Evolutionary conservation across 768 basidiomycete genomes (phyloP), one percentile per base, ranked within the genome.

Genomic region (Calocybe cyanea): DNA sequence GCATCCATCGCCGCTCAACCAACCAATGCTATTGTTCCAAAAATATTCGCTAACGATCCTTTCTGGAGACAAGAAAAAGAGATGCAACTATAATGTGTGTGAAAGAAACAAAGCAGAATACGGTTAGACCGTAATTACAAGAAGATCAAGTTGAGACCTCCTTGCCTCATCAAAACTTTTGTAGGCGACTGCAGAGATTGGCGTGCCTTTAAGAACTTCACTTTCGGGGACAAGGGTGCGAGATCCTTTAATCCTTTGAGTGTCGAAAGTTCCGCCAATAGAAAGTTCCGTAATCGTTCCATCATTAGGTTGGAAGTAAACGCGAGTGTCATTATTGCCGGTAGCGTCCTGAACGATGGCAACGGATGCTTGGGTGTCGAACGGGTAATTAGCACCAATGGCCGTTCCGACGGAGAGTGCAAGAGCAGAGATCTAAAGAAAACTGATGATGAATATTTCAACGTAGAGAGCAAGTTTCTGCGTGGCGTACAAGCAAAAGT

Each of bases 31-130:
- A 5, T 19, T 19, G n/a, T 32, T 19, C 18, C 19, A 44, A 23
- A 35, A 44, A 15, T 44, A 44, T 21, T 44, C 43, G 43, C 43
- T 44, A 20, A 44, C 21, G 3, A 35, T 15, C 4, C 19, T 9
- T 2, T 15, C 15, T 23, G 43, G 43, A 13, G 43, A 44, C 18
- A 35, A 18, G 34, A 35, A 35, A 18, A 35, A 35, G 34, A 35
- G 7, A 14, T 35, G 34, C 13, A 35, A 5, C 34, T 35, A n/a
- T n/a, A n/a, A n/a, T n/a, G n/a, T n/a, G n/a, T 6, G 17, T 18
- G 17, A 18, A 14, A n/a, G 6, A n/a, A n/a, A n/a, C n/a, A n/a
- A n/a, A 32, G 5, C n/a, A n/a, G n/a, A 5, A 5, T 7, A 35
- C 7, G n/a, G 34, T 6, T 5, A 7, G 4, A 5, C n/a, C 7